Evolutionary conservation across 2,329 filamentous ascomycete genomes (phyloP), one percentile per base, ranked within the genome.

Genomic region (Escovopsis sp.): DNA sequence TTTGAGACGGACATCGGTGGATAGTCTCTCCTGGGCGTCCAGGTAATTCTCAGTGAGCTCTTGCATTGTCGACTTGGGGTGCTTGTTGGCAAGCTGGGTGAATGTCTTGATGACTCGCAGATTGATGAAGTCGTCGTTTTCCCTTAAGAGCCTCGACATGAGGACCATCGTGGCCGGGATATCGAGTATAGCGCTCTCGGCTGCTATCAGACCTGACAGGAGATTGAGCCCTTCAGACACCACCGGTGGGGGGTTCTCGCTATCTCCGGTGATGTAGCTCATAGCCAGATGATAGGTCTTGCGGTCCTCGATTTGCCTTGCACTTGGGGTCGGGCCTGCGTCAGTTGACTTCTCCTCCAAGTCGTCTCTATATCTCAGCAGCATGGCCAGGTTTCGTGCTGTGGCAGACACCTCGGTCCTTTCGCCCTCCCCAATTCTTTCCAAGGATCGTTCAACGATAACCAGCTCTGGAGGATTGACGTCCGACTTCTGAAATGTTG

Each of bases 51-150:
- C 76, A 0, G 79, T 56, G 0, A 85, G 56, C 44, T 82, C 76
- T 16, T 61, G 64, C 4, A 70, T 58, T 0, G 76, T 74, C 0
- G 76, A 68, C 29, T 65, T 69, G 0, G 78, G 75, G 34, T 82
- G 77, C 37, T 61, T 65, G 41, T 65, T 57, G 0, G 76, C 69
- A 10, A 86, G 54, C 17, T 72, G 67, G 0, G 70, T 68, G 39
- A 82, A 72, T 2, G 77, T 64, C 41, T 72, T 73, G 41, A 85
- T 71, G 13, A 74, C 70, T n/a, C 72, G 67, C 3, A 79, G 60
- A 45, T 80, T 79, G 40, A 84, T 75, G 48, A 78, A 86, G 37
- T 81, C 77, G 37, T 85, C 80, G 5, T 66, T 60, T 33, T 81
- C 76, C 40, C 68, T 65, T 2, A 84, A 58, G 1, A 83, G 61